Evolutionary conservation across 2,329 filamentous ascomycete species (phyloP).

Genomic region (Arthrobotrys entomopaga): DNA sequence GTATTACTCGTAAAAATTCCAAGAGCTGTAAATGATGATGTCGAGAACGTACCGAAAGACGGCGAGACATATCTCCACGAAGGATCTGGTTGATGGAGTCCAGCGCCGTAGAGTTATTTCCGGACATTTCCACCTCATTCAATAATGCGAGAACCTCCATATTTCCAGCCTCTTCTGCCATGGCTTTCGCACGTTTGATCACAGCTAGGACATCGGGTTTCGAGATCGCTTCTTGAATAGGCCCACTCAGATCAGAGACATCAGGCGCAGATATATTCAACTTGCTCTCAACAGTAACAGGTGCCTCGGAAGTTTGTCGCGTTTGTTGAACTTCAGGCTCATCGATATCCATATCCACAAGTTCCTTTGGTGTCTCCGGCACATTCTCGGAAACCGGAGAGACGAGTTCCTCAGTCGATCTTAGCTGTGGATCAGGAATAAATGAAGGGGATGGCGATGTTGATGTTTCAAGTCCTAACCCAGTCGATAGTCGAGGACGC

Average conservation of each 20-base stretch:
- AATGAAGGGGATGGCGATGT: slow-evolving; percentile 42
- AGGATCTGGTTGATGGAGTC: slow-evolving; percentile 29
- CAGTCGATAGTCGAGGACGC: slow-evolving; percentile 25
- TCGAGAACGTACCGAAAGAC: slow-evolving; percentile 34
- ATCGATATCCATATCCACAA: slow-evolving; percentile 29
- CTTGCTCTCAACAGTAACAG: slow-evolving; percentile 11
- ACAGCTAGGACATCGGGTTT: slow-evolving; percentile 32
- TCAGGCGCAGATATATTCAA: slow-evolving; percentile 3
- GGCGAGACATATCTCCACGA: slow-evolving; percentile 21
- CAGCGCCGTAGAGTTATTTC: slow-evolving; percentile 12
- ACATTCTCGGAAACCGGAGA: slow-evolving; percentile 49
- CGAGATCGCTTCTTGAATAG: neutral
- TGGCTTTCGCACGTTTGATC: slow-evolving; percentile 31
- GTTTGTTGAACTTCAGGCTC: slow-evolving; percentile 32
- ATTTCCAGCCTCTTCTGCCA: slow-evolving; percentile 45
- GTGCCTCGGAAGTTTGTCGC: slow-evolving; percentile 14
- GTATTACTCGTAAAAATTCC: too few relatives aligned
- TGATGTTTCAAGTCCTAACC: slow-evolving; percentile 24
- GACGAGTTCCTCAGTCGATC: slow-evolving; percentile 42
- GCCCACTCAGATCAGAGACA: slow-evolving; percentile 20
- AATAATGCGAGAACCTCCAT: slow-evolving; percentile 20
- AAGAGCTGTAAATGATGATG: too few relatives aligned
- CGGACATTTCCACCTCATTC: slow-evolving; percentile 22
- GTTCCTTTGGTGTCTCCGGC: slow-evolving; percentile 40
- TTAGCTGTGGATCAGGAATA: slow-evolving; percentile 25